Conservation (phyloP, 148 eudicot species). For the Fagopyrum homotropicum region DNA sequence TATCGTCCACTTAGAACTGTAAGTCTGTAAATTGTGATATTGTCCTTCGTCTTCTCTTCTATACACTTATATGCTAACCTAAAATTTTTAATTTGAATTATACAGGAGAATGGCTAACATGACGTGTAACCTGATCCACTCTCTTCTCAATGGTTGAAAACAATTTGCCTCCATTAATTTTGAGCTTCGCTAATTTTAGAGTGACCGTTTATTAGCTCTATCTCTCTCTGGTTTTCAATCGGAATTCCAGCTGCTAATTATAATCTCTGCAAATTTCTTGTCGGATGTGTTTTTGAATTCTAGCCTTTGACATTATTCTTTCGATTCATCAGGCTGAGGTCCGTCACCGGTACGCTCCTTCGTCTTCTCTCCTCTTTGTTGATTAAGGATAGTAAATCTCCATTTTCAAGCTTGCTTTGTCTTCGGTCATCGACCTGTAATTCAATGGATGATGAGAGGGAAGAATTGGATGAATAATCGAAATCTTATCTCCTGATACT, state of each 20-base stretch:
- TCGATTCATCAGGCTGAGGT: background rate
- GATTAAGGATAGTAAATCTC: background rate
- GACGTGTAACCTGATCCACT: slow-evolving; percentile 1
- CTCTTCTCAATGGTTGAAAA: slow-evolving; percentile 1
- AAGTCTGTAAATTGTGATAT: too few species aligned
- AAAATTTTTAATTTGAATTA: background rate
- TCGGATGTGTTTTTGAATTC: background rate
- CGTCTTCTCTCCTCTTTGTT: background rate
- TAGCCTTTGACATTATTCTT: background rate
- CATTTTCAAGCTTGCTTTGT: background rate
- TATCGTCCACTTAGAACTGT: too few species aligned
- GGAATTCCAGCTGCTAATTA: background rate
- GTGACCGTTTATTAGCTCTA: background rate
- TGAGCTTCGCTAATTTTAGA: slow-evolving; percentile 10
- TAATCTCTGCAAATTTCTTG: background rate
- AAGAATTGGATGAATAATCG: background rate
- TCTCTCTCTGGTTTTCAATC: background rate
- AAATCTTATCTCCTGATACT: background rate
- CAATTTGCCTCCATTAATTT: slow-evolving; percentile 5
- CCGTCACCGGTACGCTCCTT: background rate
- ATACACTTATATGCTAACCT: background rate
- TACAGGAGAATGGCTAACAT: background rate
- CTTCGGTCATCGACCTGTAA: background rate
- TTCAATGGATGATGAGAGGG: background rate
- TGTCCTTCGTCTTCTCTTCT: background rate